Conservation (phyloP, 345 rosid species). For the Melaleuca quinquenervia region DNA sequence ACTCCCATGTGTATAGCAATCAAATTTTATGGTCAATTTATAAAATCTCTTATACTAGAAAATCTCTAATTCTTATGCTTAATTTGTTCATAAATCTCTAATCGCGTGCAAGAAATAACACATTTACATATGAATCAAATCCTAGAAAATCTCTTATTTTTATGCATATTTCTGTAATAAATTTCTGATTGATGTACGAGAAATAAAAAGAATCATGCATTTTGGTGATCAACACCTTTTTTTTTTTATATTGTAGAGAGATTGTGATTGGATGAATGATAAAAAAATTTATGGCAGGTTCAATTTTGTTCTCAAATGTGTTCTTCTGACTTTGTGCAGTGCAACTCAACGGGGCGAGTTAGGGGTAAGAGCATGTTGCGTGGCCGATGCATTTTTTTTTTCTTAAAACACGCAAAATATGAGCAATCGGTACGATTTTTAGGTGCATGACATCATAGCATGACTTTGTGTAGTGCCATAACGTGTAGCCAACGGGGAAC, state of each 20-base stretch:
- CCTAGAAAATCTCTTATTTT: not conserved
- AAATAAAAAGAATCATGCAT: not conserved
- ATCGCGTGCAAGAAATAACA: no score
- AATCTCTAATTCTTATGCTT: not conserved
- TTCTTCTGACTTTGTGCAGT: no score
- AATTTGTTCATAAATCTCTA: no score
- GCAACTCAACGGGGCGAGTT: no score
- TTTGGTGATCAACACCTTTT: no score
- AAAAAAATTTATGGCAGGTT: no score
- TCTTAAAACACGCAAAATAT: not conserved
- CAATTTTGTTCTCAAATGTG: no score
- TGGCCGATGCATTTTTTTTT: not conserved
- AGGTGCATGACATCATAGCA: not conserved
- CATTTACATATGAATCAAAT: no score
- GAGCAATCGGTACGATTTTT: not conserved
- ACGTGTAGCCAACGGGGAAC: not conserved
- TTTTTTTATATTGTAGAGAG: no score
- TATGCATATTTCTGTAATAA: not conserved
- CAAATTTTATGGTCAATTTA: not conserved
- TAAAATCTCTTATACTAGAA: not conserved
- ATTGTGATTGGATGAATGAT: no score
- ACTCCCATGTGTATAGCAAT: not conserved
- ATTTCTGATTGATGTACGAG: conserved; percentile 3
- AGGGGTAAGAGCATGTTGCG: not conserved
- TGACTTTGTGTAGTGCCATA: not conserved